Conservation (phyloP, 805 yeast species). For the Debaryomyces hansenii region DNA sequence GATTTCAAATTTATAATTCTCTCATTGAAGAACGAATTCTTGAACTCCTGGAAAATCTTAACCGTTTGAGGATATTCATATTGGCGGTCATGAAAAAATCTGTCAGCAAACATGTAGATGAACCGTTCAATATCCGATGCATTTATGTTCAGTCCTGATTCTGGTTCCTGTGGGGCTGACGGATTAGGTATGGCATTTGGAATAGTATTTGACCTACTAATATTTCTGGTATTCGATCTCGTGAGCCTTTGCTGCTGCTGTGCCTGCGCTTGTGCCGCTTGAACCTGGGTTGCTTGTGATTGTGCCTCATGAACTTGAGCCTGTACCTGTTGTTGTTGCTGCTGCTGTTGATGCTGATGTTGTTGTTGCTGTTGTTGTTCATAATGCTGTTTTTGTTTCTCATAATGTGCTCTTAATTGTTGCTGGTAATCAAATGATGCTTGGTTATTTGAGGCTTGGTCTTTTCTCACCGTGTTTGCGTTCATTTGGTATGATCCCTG, state of each 20-base stretch:
- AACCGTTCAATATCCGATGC: constrained; percentile 40
- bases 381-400: constrained; percentile 21
- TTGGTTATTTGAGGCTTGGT: neutral
- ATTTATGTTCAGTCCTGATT: constrained; percentile 12
- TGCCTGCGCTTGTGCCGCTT: constrained; percentile 10
- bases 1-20: constrained; percentile 33
- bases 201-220: constrained; percentile 1
- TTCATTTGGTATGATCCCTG: constrained; percentile 5
- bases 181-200: constrained; percentile 3
- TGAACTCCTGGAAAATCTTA: constrained; percentile 44
- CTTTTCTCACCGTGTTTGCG: neutral
- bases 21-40: constrained; percentile 41
- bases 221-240: constrained; percentile 5
- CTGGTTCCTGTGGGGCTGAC: neutral
- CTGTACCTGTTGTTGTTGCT: constrained; percentile 7
- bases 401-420: constrained; percentile 23
- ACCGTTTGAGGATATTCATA: constrained; percentile 45
- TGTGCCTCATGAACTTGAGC: constrained; percentile 8
- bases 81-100: constrained; percentile 40
- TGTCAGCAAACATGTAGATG: constrained; percentile 41
- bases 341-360: constrained; percentile 7
- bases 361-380: constrained; percentile 11
- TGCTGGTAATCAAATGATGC: constrained; percentile 18
- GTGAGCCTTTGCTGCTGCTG: constrained; percentile 7
- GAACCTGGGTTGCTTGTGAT: constrained; percentile 6